These are phyloP conservation scores for Kluyveromyces lactis DNA, from an alignment of 805 yeast genomes.

Conservation along the genomic window DNA sequence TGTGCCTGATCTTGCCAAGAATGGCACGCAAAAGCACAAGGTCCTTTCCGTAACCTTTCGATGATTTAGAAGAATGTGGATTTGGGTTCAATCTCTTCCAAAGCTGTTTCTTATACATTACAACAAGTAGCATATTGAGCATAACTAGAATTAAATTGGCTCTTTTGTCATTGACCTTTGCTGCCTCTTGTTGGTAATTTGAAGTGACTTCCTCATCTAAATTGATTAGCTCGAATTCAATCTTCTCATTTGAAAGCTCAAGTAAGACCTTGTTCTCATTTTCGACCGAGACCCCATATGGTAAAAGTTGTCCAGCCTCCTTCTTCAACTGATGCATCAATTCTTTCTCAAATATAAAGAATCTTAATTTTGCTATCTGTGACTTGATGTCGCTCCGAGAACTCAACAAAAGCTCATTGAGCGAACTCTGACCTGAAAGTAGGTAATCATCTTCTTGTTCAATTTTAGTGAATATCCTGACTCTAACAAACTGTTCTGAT, in stretches of 20 bases:
- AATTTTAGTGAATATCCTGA: constrained; percentile 48
- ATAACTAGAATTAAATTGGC: constrained; percentile 29
- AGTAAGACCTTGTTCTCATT: constrained; percentile 55
- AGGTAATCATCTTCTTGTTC: constrained; percentile 44
- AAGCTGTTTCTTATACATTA: constrained; percentile 33
- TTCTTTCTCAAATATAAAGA: constrained; percentile 80
- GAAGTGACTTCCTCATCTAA: constrained; percentile 30
- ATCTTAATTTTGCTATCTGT: constrained; percentile 61
- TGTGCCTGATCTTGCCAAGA: constrained; percentile 27
- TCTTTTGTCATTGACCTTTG: constrained; percentile 35
- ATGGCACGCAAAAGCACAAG: constrained; percentile 22
- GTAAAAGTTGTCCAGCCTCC: constrained; percentile 64
- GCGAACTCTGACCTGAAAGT: constrained; percentile 48
- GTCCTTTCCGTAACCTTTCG: neutral
- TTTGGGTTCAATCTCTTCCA: constrained; percentile 18
- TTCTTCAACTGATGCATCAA: constrained; percentile 66
- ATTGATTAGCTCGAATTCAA: constrained; percentile 63
- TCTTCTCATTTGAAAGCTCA: constrained; percentile 53
- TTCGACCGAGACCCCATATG: constrained; percentile 60
- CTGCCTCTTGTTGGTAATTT: constrained; percentile 32
- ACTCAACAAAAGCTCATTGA: constrained; percentile 14
- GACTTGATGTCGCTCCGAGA: constrained; percentile 34
- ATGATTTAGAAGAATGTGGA: constrained; percentile 3
- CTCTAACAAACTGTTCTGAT: constrained; percentile 41
- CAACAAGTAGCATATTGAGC: constrained; percentile 30